Evolutionary conservation across 768 basidiomycete species (phyloP), one percentile per base, ranked within the genome.

Genomic region (Suillus tomentosus): DNA sequence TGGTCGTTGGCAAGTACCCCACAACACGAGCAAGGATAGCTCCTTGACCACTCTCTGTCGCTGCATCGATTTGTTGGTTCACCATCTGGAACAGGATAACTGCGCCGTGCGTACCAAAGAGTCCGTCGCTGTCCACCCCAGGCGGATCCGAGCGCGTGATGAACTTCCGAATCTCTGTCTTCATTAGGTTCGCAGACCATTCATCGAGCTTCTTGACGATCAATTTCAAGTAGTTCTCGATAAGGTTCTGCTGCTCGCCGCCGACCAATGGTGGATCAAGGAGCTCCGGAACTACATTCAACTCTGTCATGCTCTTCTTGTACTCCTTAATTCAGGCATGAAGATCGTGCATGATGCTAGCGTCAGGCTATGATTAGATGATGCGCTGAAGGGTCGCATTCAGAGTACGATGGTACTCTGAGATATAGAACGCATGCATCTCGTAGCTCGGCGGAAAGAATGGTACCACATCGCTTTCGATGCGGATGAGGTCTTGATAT

Each of bases 81-180:
- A 98, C 90, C 91, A 99, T 95, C 78, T 97, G 93, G 84, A 98
- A 99, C 65, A 99, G 82, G 71, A 99, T 97, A 60, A 96, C 87
- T 17, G 96, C 90, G 50, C 96, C 92, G 72, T 97, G 92, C 65
- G 89, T 91, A n/a, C 92, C 92, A 73, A 97, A 98, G 66, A 91
- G 80, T 17, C 94, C 94, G 64, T 98, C 95, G 62, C 86, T 86
- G 71, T 95, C 93, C 54, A 91, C 77, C 76, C 99, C 96, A 3
- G 95, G 96, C 24, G 94, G 92, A 68, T 91, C 87, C 39, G 87
- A 85, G 22, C 97, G 86, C 58, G 87, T 85, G 13, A 84, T 85
- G 78, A 99, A 99, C 64, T 95, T 92, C 19, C 84, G 81, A 24
- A 91, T 79, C 74, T 99, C 96, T 19, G 92, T 91, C 73, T 88